These are phyloP conservation scores for Phytophthora kernoviae DNA, from an alignment of 352 stramenopile species.

Conservation along the genomic window DNA sequence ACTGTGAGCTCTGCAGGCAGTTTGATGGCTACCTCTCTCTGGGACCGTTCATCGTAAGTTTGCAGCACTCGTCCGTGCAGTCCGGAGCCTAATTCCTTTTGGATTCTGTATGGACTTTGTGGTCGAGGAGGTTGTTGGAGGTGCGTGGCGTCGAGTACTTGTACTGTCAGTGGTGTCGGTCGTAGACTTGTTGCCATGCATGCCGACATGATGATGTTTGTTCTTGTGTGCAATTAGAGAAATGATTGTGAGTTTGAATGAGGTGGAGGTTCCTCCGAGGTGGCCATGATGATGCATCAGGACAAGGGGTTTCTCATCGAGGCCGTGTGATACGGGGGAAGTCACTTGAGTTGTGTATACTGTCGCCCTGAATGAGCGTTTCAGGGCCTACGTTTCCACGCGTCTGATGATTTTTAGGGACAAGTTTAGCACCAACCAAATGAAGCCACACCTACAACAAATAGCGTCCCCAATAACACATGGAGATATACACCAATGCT, in stretches of 20 bases:
- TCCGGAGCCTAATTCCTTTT: slow-evolving; percentile 62
- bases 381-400: slow-evolving; percentile 24
- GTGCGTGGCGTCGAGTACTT: not conserved
- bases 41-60: slow-evolving; percentile 50
- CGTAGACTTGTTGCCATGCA: slow-evolving; percentile 17
- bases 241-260: slow-evolving; percentile 13
- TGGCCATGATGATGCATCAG: slow-evolving; percentile 25
- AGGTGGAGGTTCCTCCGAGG: not conserved
- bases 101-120: slow-evolving; percentile 52
- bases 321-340: slow-evolving; percentile 17
- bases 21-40: slow-evolving; percentile 74
- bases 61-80: slow-evolving; percentile 71
- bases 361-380: slow-evolving; percentile 5
- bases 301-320: slow-evolving; percentile 19
- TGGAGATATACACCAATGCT: too few species aligned
- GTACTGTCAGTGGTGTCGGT: slow-evolving; percentile 4
- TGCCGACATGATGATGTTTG: slow-evolving; percentile 27
- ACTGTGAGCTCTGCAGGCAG: slow-evolving; percentile 54
- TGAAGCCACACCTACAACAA: not conserved
- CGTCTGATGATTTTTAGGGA: slow-evolving; percentile 10
- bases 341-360: slow-evolving; percentile 21
- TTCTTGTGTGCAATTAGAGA: slow-evolving; percentile 1
- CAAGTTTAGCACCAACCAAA: not conserved
- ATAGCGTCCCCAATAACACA: too few species aligned
- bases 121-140: slow-evolving; percentile 3